Evolutionary conservation across 2,329 filamentous ascomycete genomes (phyloP), one percentile per base, ranked within the genome.

Genomic region (Alternaria longipes): DNA sequence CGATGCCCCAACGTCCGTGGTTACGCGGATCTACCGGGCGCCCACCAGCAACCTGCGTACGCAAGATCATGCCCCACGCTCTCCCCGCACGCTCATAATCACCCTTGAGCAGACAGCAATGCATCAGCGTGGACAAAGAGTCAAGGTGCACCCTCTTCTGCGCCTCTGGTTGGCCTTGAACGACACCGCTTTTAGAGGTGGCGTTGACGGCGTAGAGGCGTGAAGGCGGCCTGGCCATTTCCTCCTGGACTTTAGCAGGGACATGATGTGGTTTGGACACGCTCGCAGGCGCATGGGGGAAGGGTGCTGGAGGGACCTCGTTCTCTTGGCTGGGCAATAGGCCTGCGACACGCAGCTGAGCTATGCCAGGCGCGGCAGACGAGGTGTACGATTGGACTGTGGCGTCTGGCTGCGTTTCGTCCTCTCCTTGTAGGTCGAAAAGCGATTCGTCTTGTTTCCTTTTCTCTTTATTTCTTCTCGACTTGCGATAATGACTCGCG

Each of bases 1-100:
- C 93, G 45, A 97, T 85, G 14, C 90, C 90, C 94, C 94, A 97
- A 66, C 91, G 85, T 36, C 87, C 86, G 70, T 89, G 85, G 20
- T 82, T 83, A 40, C 93, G 86, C 49, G 94, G 77, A 74, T 97
- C 92, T 20, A 94, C 82, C 7, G 81, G 80, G 49, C 79, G 77
- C 3, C 70, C 68, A 34, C 87, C 88, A 59, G 80, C 73, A 24
- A 89, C 81, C 51, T 84, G 86, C 47, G 87, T 84, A 50, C 90
- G 86, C 47, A 93, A 76, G 32, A 97, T 83, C 66, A 97, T 80
- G 1, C 88, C 90, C 84, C 92, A 94, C 0, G 91, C 91, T 61
- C 91, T 84, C 51, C 87, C 87, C 0, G 94, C 93, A 41, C 91
- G 89, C 2, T 83, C 67, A 60, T 93, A 89, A 71, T 96, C 90